Conservation (phyloP, 2,329 filamentous ascomycete genomes). For the Nothophaeocryptopus gaeumannii region DNA sequence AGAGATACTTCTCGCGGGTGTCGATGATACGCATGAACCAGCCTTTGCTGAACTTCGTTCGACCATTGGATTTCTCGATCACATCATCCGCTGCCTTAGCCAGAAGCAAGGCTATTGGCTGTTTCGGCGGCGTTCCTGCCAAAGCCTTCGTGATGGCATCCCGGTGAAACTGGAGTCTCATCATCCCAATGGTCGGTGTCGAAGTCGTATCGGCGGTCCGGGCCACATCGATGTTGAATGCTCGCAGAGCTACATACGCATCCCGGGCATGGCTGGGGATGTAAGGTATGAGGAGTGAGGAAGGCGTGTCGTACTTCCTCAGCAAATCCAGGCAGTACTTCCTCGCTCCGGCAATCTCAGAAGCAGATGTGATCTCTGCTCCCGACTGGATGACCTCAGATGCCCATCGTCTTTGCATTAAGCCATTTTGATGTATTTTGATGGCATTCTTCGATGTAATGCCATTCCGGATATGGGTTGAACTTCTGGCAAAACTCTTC, state of each 20-base stretch:
- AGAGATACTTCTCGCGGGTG: conserved; percentile 77
- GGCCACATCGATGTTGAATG: conserved; percentile 89
- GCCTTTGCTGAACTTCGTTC: conserved; percentile 51
- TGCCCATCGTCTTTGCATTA: conserved; percentile 16
- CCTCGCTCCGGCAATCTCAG: conserved; percentile 54
- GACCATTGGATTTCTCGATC: conserved; percentile 45
- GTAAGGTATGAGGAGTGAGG: conserved; percentile 81
- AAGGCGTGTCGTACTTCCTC: conserved; percentile 81
- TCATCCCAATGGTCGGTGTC: conserved; percentile 77
- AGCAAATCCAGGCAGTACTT: conserved; percentile 60
- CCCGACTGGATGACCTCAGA: conserved; percentile 26
- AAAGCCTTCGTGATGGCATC: conserved; percentile 79
- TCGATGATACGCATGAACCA: conserved; percentile 69
- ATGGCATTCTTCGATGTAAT: not conserved
- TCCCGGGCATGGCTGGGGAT: conserved; percentile 71
- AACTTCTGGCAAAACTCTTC: conserved; percentile 10
- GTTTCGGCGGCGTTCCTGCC: conserved; percentile 74
- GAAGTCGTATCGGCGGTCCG: conserved; percentile 86
- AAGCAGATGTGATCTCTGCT: conserved; percentile 24
- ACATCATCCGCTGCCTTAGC: conserved; percentile 66
- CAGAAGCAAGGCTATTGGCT: conserved; percentile 85
- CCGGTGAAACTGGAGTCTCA: conserved; percentile 94
- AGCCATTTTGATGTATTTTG: conserved; percentile 2
- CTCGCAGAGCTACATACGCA: conserved; percentile 84
- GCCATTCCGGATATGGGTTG: not conserved